Conservation (phyloP, 257 asterid species). For the Solanum paucissectum region DNA sequence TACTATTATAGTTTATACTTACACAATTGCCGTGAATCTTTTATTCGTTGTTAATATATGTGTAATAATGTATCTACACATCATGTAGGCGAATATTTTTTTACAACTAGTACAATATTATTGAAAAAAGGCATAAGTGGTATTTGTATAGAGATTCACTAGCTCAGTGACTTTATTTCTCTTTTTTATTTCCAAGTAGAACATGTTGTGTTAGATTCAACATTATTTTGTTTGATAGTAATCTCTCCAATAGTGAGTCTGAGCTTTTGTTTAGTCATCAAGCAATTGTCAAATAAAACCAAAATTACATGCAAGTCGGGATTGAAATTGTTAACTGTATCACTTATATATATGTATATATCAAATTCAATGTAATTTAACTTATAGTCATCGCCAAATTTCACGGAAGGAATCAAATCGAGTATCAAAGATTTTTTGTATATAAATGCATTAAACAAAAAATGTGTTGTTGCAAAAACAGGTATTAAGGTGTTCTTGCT, state of each 20-base stretch:
- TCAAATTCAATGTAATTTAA: not conserved
- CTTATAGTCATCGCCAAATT: not conserved
- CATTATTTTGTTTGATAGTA: not conserved
- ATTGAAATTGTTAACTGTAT: not conserved
- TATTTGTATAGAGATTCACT: not conserved
- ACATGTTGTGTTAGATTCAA: not conserved
- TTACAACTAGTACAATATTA: not conserved
- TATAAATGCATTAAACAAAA: not conserved
- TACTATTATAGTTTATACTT: not conserved
- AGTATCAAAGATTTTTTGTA: not conserved
- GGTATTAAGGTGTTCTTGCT: not conserved
- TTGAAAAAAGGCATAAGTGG: not conserved
- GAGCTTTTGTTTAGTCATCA: not conserved
- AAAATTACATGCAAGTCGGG: not conserved
- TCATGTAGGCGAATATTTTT: not conserved
- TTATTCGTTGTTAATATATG: not conserved
- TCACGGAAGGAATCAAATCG: not conserved
- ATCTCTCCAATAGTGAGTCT: not conserved
- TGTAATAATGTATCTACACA: not conserved
- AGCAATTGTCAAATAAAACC: not conserved
- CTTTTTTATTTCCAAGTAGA: not conserved
- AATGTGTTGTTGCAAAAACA: not conserved
- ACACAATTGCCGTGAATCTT: no score
- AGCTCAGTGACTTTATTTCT: not conserved
- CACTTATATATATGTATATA: not conserved